A percentile compares a stretch with the other conserved stretches of the same genome.
phyloP scores from a whole-genome alignment of 1,284 basidiomycete species.

The Cutaneotrichosporon spelunceum region DNA sequence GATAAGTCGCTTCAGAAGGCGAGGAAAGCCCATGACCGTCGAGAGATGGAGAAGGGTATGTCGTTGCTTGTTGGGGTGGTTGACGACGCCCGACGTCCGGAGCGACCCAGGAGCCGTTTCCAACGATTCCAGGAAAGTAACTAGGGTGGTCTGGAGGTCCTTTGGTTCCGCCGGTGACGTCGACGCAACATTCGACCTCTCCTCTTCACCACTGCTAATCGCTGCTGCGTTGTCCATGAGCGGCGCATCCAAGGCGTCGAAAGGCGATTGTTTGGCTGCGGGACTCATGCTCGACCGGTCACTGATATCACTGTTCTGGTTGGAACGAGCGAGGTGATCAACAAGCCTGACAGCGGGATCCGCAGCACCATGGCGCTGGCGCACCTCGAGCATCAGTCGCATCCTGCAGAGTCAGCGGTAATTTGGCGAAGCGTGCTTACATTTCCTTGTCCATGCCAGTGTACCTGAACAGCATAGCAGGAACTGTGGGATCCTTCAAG shows the following conservation, averaged over 20 bases:
- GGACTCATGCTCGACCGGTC: conserved; percentile 36
- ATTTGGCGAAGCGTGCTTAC: conserved; percentile 27
- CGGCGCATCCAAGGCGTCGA: conserved; percentile 12
- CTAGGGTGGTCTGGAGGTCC: conserved; percentile 68
- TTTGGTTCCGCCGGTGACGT: conserved; percentile 1
- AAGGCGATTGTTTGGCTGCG: conserved; percentile 23
- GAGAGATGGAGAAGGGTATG: conserved; percentile 87
- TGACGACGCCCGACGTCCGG: conserved; percentile 60
- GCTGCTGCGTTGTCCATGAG: conserved; percentile 36
- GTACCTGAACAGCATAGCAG: conserved; percentile 41
- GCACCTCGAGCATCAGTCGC: conserved; percentile 42
- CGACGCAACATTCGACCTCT: conserved; percentile 44
- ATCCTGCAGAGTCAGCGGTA: conserved; percentile 28
- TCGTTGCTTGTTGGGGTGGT: conserved; percentile 60
- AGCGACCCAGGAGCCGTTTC: conserved; percentile 41
- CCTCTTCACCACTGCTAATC: not conserved
- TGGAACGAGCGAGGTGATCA: conserved; percentile 30
- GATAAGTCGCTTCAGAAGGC: conserved; percentile 70
- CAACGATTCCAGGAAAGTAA: conserved; percentile 63
- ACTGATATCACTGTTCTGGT: conserved; percentile 33
- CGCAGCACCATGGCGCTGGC: conserved; percentile 35
- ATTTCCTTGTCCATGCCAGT: conserved; percentile 42
- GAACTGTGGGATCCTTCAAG: conserved; percentile 25
- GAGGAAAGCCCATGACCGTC: conserved; percentile 71
- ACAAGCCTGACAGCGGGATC: conserved; percentile 43